Percentiles rank a stretch among this genome's conserved stretches.
phyloP scores from a whole-genome alignment of 768 basidiomycete genomes.

The Russula olivacea region DNA sequence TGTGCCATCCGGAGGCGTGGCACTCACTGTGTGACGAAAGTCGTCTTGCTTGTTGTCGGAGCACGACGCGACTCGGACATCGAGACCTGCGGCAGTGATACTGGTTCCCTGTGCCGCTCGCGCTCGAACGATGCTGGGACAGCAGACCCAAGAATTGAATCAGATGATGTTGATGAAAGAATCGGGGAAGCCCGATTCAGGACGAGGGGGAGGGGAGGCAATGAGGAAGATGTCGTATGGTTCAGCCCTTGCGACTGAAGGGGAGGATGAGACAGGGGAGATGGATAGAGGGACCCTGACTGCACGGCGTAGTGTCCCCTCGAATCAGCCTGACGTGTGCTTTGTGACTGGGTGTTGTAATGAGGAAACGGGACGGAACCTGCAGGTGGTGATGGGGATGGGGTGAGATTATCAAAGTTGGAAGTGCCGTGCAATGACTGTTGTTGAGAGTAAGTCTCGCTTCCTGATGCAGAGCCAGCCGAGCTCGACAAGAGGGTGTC shows the following conservation, averaged over 20 bases:
- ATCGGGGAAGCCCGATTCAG: constrained; percentile 23
- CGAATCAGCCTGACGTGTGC: constrained; percentile 31
- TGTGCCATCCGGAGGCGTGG: neutral
- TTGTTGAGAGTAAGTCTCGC: constrained; percentile 39
- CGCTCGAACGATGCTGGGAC: constrained; percentile 24
- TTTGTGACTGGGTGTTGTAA: constrained; percentile 38
- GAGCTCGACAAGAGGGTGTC: constrained; percentile 43
- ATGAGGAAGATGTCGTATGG: constrained; percentile 13
- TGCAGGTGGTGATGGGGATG: constrained; percentile 63
- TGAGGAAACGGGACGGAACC: constrained; percentile 52
- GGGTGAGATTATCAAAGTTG: constrained; percentile 40
- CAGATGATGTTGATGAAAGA: constrained; percentile 23
- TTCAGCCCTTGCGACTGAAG: constrained; percentile 26
- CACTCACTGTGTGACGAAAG: constrained; percentile 23
- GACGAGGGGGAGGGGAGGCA: constrained; percentile 18
- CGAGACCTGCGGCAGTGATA: constrained; percentile 11
- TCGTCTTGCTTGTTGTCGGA: constrained; percentile 20
- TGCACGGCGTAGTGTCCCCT: constrained; percentile 26
- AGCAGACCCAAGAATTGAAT: constrained; percentile 22
- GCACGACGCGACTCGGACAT: constrained; percentile 20
- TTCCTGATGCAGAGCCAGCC: constrained; percentile 51
- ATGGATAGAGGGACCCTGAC: constrained; percentile 34
- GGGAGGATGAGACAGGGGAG: constrained; percentile 45
- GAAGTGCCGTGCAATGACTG: constrained; percentile 37
- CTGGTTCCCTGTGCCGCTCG: constrained; percentile 21